Evolutionary conservation across 2,329 filamentous ascomycete species (phyloP).

Genomic region (Aspergillus quadrilineatus): DNA sequence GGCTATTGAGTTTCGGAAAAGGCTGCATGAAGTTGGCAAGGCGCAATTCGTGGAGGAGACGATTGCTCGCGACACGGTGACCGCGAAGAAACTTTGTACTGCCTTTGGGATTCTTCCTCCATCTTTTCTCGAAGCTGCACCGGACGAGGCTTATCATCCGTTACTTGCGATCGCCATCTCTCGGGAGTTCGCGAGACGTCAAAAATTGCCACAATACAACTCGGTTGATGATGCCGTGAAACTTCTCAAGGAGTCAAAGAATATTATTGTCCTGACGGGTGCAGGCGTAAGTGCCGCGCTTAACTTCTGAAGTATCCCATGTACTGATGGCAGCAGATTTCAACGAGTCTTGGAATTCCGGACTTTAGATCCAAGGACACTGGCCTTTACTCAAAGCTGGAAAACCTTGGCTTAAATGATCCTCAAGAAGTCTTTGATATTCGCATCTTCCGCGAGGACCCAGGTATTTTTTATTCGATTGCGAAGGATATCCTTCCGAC

Average conservation of each 20-base stretch:
- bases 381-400: conserved; percentile 83
- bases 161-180: conserved; percentile 75
- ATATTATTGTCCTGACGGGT: conserved; percentile 91
- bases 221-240: conserved; percentile 81
- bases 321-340: conserved; percentile 57
- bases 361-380: conserved; percentile 94
- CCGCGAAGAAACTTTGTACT: conserved; percentile 78
- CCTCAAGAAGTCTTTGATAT: conserved; percentile 97
- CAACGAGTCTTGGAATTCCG: conserved; percentile 92
- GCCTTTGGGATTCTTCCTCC: conserved; percentile 80
- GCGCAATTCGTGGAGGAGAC: conserved; percentile 73
- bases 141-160: conserved; percentile 73
- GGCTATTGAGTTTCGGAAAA: conserved; percentile 64
- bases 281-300: conserved; percentile 60
- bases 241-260: conserved; percentile 70
- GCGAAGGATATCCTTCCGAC: conserved; percentile 87
- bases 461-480: conserved; percentile 84
- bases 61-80: conserved; percentile 66
- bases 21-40: conserved; percentile 74
- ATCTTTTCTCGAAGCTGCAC: conserved; percentile 66
- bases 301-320: neutral
- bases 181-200: conserved; percentile 76
- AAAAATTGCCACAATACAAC: conserved; percentile 78
- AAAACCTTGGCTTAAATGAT: conserved; percentile 72
- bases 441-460: conserved; percentile 78